Conservation (phyloP, 2,329 filamentous ascomycete genomes). For the Penicillium sclerotiorum region DNA sequence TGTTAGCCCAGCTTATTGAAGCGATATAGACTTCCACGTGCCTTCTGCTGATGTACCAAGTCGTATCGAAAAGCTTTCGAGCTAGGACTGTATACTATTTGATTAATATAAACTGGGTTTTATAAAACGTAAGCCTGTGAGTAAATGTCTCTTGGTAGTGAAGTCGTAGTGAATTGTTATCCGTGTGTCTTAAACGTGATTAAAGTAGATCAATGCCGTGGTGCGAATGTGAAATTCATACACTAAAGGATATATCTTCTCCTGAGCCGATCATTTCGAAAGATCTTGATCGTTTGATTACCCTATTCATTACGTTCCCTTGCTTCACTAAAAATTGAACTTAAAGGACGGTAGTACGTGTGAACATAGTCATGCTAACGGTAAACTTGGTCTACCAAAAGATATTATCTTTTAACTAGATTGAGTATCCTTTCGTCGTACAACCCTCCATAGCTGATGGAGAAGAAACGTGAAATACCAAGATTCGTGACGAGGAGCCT, state of each 20-base stretch:
- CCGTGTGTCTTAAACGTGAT: background rate
- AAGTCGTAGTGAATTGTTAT: background rate
- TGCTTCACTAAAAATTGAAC: background rate
- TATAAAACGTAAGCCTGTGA: background rate
- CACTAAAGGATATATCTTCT: background rate
- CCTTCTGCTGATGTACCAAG: background rate
- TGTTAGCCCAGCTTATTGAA: background rate
- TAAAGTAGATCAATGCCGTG: background rate
- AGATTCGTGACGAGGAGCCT: background rate
- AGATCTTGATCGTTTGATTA: background rate
- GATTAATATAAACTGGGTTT: background rate
- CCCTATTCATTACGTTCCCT: background rate
- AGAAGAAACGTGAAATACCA: background rate
- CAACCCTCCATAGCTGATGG: background rate
- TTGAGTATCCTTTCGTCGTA: background rate
- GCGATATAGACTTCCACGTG: background rate
- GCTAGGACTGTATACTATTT: background rate
- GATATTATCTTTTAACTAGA: background rate
- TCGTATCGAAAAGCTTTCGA: background rate
- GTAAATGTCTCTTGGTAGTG: background rate
- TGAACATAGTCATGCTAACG: background rate
- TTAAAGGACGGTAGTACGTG: background rate
- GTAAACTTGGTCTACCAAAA: background rate
- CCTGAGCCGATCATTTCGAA: background rate
- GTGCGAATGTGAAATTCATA: background rate